Base-by-base conservation (phyloP, 108 stramenopile genomes). In the Skeletonema grethae region DNA sequence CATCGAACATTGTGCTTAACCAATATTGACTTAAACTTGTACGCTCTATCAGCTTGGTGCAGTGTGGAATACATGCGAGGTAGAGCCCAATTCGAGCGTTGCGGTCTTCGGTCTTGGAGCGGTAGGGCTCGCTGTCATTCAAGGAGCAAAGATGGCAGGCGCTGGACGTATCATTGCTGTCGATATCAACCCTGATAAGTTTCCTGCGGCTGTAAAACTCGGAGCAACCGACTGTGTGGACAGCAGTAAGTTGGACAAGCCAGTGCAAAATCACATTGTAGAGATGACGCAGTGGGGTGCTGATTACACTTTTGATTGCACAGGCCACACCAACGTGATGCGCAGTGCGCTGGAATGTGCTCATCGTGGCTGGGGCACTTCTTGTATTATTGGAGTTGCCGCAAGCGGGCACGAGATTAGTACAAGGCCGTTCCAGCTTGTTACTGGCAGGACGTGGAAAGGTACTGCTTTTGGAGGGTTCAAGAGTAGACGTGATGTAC, bases 211-310 rank as follows among this genome's bases (percentile, higher is more conserved):
- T 36, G 69, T 53, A 65, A 13, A 68, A 63, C 67, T 97, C 7
- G 99, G 99, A 29, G 99, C 97, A 1, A 98, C 99, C 8, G 97
- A 98, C 74, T 94, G 82, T 79, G 87, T 99, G 58, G 94, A 99
- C 72, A 93, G 97, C 57, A 75, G 78, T n/a, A 80, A 85, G 34
- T 68, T 90, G 11, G 89, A 92, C 69, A 91, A 83, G 60, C 88
- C 95, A 34, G 84, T 95, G 64, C 96, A 97, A 83, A 38, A 88
- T 66, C 77, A 90, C 65, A 87, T 93, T 69, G 88, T 85, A 18
- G 95, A 70, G 15, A 79, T 99, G 70, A 99, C 97, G 2, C 73
- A 75, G 18, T 96, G 97, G 95, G 98, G 98, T 13, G 98, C 97
- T 31, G 98, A 98, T 76, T 99, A 97, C 79, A 78, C 95, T 7